Base-by-base conservation (phyloP, 148 eudicot genomes). In the Fallopia convolvulus region DNA sequence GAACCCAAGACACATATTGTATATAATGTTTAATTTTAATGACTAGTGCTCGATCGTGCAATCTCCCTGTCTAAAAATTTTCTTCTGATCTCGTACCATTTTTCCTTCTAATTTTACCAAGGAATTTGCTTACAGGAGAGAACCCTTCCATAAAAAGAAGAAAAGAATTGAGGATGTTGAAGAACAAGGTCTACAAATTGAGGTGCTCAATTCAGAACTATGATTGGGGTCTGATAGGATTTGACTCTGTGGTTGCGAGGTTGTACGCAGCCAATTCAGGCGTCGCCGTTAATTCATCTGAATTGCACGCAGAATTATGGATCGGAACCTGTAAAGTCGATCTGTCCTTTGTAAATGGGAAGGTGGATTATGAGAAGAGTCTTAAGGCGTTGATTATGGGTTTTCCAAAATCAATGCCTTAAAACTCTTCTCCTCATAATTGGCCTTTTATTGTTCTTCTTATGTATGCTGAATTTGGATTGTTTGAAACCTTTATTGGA, bases 351-450 rank as follows among this genome's bases (percentile, higher is more conserved):
- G 26, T 56, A 8, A 56, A 18, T 8, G 63, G 26, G 0, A 2
- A 56, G 5, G 7, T 2, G 5, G 44, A 0, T 41, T 41, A 8
- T 41, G 63, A 56, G 26, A 56, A 56, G 23, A 18, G 83, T 77
- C 84, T 93, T 70, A 85, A 86, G 78, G 41, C 77, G 2, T 91
- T 90, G 93, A 88, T 93, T 84, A 85, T 78, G 61, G 74, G 81
- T n/a, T n/a, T n/a, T n/a, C n/a, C n/a, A n/a, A 74, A 89, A n/a
- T n/a, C n/a, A n/a, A n/a, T n/a, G n/a, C n/a, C n/a, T n/a, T n/a
- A 26, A 26, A 1, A 26, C 30, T 26, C 30, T 26, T 26, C 30
- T 26, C 30, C 30, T 26, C 30, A 26, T n/a, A n/a, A n/a, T n/a
- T n/a, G n/a, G n/a, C n/a, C n/a, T n/a, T n/a, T n/a, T n/a, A 26